A percentile compares a stretch with the other conserved stretches of the same genome.
These are phyloP conservation scores for Zygosaccharomyces lentus DNA, from an alignment of 805 yeast species.

Conservation along the genomic window DNA sequence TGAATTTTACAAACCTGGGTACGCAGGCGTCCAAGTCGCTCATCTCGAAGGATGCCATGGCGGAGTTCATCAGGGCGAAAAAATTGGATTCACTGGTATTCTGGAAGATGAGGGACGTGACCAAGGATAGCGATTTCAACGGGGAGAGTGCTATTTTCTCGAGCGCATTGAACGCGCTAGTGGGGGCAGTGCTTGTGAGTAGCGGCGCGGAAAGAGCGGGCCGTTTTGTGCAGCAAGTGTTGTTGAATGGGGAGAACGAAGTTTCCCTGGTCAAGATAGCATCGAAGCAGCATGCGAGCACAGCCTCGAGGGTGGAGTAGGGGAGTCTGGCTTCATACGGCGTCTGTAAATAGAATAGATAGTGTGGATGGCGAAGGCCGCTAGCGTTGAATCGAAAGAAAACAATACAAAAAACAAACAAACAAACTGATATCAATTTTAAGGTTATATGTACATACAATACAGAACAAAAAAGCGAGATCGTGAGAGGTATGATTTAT, in stretches of 20 bases:
- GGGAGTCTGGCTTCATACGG: not conserved
- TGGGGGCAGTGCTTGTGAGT: slow-evolving; percentile 63
- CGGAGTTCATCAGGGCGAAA: slow-evolving; percentile 47
- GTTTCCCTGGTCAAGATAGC: slow-evolving; percentile 20
- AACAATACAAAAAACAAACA: too few relatives aligned
- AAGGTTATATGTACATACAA: slow-evolving; percentile 5
- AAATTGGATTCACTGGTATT: slow-evolving; percentile 53
- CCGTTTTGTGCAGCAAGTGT: slow-evolving; percentile 51
- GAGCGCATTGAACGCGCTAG: slow-evolving; percentile 53
- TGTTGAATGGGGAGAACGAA: slow-evolving; percentile 35
- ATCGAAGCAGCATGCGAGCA: slow-evolving; percentile 6
- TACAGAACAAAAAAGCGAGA: not conserved
- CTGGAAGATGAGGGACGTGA: slow-evolving; percentile 58
- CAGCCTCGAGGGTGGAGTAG: too few relatives aligned
- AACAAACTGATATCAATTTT: too few relatives aligned
- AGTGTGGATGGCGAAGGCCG: too few relatives aligned
- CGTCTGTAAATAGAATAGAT: slow-evolving; percentile 9
- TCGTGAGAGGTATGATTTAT: not conserved
- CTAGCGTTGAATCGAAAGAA: too few relatives aligned
- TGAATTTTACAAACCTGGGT: slow-evolving; percentile 59
- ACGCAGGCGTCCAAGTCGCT: slow-evolving; percentile 48
- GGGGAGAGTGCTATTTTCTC: slow-evolving; percentile 56
- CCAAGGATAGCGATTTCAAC: slow-evolving; percentile 42
- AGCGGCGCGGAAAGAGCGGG: slow-evolving; percentile 61
- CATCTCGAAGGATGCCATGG: slow-evolving; percentile 47